These are phyloP conservation scores for Westerdykella sp. DNA, from an alignment of 2,329 filamentous ascomycete genomes.

Conservation along the genomic window DNA sequence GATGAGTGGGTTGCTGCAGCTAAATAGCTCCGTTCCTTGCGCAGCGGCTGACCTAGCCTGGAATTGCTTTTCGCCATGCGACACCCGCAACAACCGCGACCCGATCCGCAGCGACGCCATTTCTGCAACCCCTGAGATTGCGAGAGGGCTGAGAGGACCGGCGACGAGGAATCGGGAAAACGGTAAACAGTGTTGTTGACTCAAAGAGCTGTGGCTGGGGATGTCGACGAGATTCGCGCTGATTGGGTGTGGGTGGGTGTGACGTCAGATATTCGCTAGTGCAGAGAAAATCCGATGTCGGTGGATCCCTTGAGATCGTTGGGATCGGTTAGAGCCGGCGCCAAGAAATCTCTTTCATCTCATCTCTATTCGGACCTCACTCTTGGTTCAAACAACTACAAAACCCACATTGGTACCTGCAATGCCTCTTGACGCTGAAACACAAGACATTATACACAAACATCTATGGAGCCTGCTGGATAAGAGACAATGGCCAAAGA, in stretches of 20 bases:
- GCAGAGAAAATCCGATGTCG: background rate
- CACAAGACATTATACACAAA: slow-evolving; percentile 10
- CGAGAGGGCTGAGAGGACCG: too few relatives aligned
- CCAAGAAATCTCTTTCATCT: background rate
- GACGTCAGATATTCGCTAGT: background rate
- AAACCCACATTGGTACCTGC: background rate
- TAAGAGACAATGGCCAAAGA: slow-evolving; percentile 41
- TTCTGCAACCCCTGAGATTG: background rate
- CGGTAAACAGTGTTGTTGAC: background rate
- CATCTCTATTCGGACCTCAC: slow-evolving; percentile 1
- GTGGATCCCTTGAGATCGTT: background rate
- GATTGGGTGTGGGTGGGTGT: background rate
- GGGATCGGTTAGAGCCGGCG: background rate
- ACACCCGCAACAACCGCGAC: background rate
- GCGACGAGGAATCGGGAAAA: too few relatives aligned
- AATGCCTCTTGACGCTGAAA: slow-evolving; percentile 17
- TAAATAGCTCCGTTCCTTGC: background rate
- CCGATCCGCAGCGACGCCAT: background rate
- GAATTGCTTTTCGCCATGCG: background rate
- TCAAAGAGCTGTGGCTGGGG: background rate
- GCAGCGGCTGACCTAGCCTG: background rate
- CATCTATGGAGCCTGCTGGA: slow-evolving; percentile 26
- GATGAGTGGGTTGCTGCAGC: background rate
- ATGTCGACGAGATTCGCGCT: background rate
- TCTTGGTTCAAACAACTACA: background rate